These are phyloP conservation scores for Mycena citricolor DNA, from an alignment of 1,284 basidiomycete genomes.

Conservation along the genomic window DNA sequence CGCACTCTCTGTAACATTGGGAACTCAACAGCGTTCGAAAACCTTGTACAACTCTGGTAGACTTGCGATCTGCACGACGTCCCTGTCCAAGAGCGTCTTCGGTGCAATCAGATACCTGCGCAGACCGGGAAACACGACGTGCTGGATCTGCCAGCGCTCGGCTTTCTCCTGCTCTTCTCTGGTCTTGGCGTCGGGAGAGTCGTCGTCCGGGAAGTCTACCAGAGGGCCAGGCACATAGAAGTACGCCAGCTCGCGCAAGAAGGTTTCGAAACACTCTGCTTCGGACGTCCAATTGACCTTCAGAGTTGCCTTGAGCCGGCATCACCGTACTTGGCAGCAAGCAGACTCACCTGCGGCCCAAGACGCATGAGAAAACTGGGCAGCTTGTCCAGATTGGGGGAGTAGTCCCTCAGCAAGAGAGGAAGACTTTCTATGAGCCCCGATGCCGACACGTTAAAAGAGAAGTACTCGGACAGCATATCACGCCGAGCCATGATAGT, in stretches of 20 bases:
- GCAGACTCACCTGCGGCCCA: constrained; percentile 68
- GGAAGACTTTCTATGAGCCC: constrained; percentile 79
- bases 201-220: constrained; percentile 25
- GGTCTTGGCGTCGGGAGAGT: constrained; percentile 27
- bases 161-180: constrained; percentile 48
- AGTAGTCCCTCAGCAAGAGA: constrained; percentile 79
- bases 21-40: constrained; percentile 77
- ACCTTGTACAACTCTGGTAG: constrained; percentile 88
- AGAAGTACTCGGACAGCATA: constrained; percentile 95
- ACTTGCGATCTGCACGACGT: constrained; percentile 84
- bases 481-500: constrained; percentile 62
- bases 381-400: constrained; percentile 82
- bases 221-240: constrained; percentile 79
- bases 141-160: constrained; percentile 82
- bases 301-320: constrained; percentile 18
- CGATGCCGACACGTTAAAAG: constrained; percentile 62
- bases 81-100: constrained; percentile 65
- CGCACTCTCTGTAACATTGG: too few relatives aligned
- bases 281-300: constrained; percentile 91
- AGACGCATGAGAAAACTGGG: constrained; percentile 86
- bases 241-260: constrained; percentile 87
- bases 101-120: constrained; percentile 74
- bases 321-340: not conserved
- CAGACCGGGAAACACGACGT: constrained; percentile 83
- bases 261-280: constrained; percentile 79